phyloP scores from a whole-genome alignment of 1,284 basidiomycete genomes.

The Trichosporon asahii region DNA sequence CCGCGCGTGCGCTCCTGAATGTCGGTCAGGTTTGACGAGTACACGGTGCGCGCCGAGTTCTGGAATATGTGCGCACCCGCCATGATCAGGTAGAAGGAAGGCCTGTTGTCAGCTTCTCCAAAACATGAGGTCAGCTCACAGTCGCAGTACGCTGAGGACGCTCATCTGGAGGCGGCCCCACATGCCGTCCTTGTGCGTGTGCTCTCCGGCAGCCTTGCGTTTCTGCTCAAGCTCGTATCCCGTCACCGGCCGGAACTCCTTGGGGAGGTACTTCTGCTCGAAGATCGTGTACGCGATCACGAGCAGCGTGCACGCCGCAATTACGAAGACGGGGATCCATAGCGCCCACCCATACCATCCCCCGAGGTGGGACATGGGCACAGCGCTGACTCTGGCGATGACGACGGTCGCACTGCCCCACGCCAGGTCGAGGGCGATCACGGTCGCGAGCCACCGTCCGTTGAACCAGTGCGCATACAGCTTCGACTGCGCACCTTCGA shows the following conservation, averaged over 20 bases:
- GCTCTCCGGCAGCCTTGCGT: conserved; percentile 2
- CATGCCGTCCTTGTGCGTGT: not conserved
- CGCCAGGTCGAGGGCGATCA: conserved; percentile 41
- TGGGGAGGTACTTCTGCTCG: conserved; percentile 34
- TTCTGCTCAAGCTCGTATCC: conserved; percentile 8
- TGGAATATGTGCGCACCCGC: conserved; percentile 30
- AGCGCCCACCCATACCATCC: conserved; percentile 44
- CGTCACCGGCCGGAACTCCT: conserved; percentile 22
- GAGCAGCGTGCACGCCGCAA: conserved; percentile 5
- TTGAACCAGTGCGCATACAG: conserved; percentile 47
- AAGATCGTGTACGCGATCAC: conserved; percentile 36
- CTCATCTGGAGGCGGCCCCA: not conserved
- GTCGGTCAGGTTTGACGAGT: conserved; percentile 45
- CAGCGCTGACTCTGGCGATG: conserved; percentile 33
- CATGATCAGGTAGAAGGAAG: conserved; percentile 23
- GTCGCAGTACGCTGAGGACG: conserved; percentile 15
- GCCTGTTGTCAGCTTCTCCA: not conserved
- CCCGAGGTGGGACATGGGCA: conserved; percentile 41
- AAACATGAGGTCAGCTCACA: not conserved
- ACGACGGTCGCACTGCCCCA: conserved; percentile 38
- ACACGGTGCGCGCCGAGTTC: conserved; percentile 42
- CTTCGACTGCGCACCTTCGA: conserved; percentile 36
- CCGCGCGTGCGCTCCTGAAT: conserved; percentile 45
- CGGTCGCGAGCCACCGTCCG: conserved; percentile 34
- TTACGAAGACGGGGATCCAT: conserved; percentile 28